Base-by-base conservation (phyloP, 2,329 filamentous ascomycete genomes). In the Pestalotiopsis sp. region DNA sequence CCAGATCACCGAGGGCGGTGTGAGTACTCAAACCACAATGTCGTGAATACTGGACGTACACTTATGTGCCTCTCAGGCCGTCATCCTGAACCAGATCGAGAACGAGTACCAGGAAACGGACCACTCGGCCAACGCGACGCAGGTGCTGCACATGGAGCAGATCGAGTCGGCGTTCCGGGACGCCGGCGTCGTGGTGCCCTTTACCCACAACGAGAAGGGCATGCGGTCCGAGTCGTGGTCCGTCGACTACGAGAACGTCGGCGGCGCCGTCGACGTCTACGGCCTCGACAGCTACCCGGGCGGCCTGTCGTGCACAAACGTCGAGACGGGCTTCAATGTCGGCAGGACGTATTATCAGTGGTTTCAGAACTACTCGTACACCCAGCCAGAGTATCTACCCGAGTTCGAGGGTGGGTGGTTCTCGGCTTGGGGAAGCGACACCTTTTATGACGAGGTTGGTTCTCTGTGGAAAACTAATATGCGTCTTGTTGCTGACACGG, bases 401-500 rank as follows among this genome's bases (percentile, higher is more conserved):
- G 86, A 87, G 71, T 87, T 88, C 38, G 81, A 86, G 71, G 84
- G 82, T 3, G 85, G 85, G 0, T 86, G 79, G 70, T 86, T 87
- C 67, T 82, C 83, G n/a, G 80, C 83, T 14, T 87, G 85, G 85
- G 83, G 82, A 0, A 83, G 82, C 3, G 76, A 71, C 10, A 78
- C 78, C 1, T 86, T 86, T 68, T 87, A 86, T 68, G 86, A 86
- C 65, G 75, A 81, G 68, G 75, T 75, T 1, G 11, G 68, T 57
- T 39, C 35, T 24, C 11, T 14, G 5, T 11, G 1, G 9, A 22
- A 39, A 30, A 35, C n/a, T 22, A 7, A 26, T 4, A 24, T 14
- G 26, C 30, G 22, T 30, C 9, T 3, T 13, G 1, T 14, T 14
- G 10, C 24, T 58, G 3, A 58, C 22, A 30, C 22, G 1, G 11